phyloP scores from a whole-genome alignment of 768 basidiomycete species.

The Termitomyces sp. region DNA sequence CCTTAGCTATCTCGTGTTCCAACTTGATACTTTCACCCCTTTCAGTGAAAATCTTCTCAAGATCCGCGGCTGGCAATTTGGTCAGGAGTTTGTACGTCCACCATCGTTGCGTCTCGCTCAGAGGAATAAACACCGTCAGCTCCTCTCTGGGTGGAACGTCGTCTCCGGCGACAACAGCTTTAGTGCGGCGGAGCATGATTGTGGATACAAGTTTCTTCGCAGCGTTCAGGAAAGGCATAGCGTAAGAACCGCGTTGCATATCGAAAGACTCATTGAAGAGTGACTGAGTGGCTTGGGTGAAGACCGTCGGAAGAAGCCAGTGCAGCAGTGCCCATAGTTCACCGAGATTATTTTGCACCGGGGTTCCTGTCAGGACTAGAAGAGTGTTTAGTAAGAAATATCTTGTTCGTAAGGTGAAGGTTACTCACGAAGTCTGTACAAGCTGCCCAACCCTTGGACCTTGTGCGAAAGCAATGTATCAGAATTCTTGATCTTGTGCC shows the following conservation, averaged over 20 bases:
- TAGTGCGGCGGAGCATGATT: constrained; percentile 64
- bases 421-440: constrained; percentile 53
- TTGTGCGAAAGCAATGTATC: constrained; percentile 53
- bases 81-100: constrained; percentile 61
- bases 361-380: constrained; percentile 70
- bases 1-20: constrained; percentile 27
- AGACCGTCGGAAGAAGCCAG: constrained; percentile 55
- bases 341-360: constrained; percentile 64
- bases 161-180: constrained; percentile 40
- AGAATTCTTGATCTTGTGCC: constrained; percentile 72
- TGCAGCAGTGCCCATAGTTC: constrained; percentile 58
- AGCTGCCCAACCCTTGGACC: constrained; percentile 52
- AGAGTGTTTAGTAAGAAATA: not conserved
- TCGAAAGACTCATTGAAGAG: constrained; percentile 55
- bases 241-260: constrained; percentile 51
- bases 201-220: constrained; percentile 46
- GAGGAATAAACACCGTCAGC: constrained; percentile 52
- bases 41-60: constrained; percentile 46
- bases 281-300: constrained; percentile 45
- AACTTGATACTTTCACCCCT: constrained; percentile 10
- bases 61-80: constrained; percentile 46
- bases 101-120: constrained; percentile 60
- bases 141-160: constrained; percentile 61
- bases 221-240: constrained; percentile 44
- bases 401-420: not conserved